phyloP scores from a whole-genome alignment of 495 filamentous ascomycete genomes.

The Hypoxylon rickii region DNA sequence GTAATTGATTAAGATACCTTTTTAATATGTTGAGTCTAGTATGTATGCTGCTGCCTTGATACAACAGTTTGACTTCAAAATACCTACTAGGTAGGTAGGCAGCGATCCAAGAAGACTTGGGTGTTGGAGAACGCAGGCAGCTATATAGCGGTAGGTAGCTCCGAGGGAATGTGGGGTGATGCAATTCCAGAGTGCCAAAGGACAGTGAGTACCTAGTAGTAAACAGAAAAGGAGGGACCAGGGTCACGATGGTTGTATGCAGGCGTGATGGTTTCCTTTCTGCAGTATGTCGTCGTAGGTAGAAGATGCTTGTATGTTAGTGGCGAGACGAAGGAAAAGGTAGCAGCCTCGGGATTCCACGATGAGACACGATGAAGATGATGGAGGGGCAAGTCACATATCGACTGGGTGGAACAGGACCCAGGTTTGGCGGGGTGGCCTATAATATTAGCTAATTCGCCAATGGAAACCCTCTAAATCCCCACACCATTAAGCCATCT shows the following conservation, averaged over 20 bases:
- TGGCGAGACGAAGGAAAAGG: conserved; percentile 2
- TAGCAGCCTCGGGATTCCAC: conserved; percentile 3
- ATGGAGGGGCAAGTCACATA: conserved; percentile 13
- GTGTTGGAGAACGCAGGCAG: too few species aligned
- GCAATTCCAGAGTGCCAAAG: too few species aligned
- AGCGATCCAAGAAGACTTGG: not conserved
- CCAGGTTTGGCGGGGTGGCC: conserved; percentile 20
- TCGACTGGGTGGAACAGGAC: conserved; percentile 8
- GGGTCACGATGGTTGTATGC: conserved; percentile 6
- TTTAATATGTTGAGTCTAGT: too few species aligned
- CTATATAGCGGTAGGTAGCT: not conserved
- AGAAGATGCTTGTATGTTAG: conserved; percentile 1
- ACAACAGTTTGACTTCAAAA: too few species aligned
- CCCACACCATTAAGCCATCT: too few species aligned
- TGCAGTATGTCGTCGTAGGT: conserved; percentile 30
- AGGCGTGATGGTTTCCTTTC: conserved; percentile 1
- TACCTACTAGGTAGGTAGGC: not conserved
- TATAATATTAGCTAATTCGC: conserved; percentile 10
- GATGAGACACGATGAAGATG: conserved; percentile 4
- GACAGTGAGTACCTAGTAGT: not conserved
- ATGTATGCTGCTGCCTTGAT: too few species aligned
- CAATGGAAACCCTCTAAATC: too few species aligned
- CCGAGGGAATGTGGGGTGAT: not conserved
- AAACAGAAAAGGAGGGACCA: conserved; percentile 1
- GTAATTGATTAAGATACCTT: too few species aligned